These are phyloP conservation scores for Sarcodon aspratus DNA, from an alignment of 768 basidiomycete species.

Conservation along the genomic window DNA sequence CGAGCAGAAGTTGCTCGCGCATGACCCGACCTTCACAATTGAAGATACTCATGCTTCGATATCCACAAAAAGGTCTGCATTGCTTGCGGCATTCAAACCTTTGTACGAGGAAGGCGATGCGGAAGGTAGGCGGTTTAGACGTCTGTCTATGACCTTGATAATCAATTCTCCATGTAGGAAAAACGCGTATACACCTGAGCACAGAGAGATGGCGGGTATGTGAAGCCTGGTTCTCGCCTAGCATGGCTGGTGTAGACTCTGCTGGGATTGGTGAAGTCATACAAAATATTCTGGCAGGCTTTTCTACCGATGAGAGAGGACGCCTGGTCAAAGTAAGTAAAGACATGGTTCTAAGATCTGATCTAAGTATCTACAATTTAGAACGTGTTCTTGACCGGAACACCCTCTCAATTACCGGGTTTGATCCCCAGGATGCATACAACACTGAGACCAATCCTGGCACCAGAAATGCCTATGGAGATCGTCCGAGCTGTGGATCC, in stretches of 20 bases:
- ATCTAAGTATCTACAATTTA: constrained; percentile 15
- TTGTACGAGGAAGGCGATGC: constrained; percentile 67
- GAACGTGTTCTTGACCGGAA: constrained; percentile 89
- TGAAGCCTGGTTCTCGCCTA: constrained; percentile 87
- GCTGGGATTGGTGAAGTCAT: constrained; percentile 92
- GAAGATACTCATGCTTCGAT: constrained; percentile 77
- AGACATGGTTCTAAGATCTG: neutral
- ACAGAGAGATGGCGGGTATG: constrained; percentile 85
- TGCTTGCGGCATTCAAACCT: constrained; percentile 80
- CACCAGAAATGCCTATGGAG: constrained; percentile 65
- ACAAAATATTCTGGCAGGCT: constrained; percentile 69
- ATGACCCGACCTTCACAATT: constrained; percentile 78
- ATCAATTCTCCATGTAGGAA: constrained; percentile 23
- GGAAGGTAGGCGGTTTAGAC: constrained; percentile 30
- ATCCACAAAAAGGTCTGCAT: constrained; percentile 66
- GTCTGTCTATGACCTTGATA: neutral
- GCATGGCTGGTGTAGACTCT: constrained; percentile 91
- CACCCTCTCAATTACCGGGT: constrained; percentile 64
- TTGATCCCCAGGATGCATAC: constrained; percentile 56
- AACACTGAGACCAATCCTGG: constrained; percentile 74
- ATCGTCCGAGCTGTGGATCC: constrained; percentile 59
- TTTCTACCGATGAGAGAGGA: constrained; percentile 53
- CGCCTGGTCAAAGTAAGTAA: constrained; percentile 62
- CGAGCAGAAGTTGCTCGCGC: constrained; percentile 68
- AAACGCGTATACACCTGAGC: constrained; percentile 77